phyloP scores from a whole-genome alignment of 2,329 filamentous ascomycete species.

The Claviceps pazoutovae region DNA sequence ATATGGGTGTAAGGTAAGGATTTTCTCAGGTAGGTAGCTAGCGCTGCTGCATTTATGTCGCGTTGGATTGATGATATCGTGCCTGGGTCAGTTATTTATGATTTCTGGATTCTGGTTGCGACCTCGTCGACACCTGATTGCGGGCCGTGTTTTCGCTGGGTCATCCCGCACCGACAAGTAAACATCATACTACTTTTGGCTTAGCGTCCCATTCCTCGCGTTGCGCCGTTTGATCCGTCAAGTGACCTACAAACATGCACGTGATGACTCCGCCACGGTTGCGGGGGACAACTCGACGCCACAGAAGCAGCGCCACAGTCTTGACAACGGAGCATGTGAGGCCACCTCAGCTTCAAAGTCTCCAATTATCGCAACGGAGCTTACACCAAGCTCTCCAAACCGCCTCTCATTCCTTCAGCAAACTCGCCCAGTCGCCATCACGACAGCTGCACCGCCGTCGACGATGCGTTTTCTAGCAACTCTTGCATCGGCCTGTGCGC shows the following conservation, averaged over 20 bases:
- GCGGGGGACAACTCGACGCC: not conserved
- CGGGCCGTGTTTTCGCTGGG: constrained; percentile 15
- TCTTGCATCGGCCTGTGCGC: constrained; percentile 48
- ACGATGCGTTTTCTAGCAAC: constrained; percentile 57
- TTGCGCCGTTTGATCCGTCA: not conserved
- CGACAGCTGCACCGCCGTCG: constrained; percentile 8
- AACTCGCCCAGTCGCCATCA: constrained; percentile 6
- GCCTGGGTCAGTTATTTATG: not conserved
- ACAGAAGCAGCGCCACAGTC: not conserved
- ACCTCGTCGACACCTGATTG: constrained; percentile 2
- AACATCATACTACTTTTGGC: constrained; percentile 17
- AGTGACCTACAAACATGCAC: not conserved
- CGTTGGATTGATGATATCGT: not conserved
- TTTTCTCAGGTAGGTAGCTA: not conserved
- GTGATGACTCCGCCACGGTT: constrained; percentile 1
- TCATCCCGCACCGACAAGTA: constrained; percentile 10
- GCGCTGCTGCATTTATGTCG: too few relatives aligned
- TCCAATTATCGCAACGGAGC: constrained; percentile 7
- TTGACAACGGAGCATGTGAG: constrained; percentile 8
- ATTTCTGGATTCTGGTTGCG: not conserved
- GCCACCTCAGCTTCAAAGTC: constrained; percentile 22
- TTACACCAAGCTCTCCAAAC: constrained; percentile 5
- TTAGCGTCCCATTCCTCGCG: constrained; percentile 7
- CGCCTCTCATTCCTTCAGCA: not conserved
- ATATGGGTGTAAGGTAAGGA: not conserved